Conservation (phyloP, 2,329 filamentous ascomycete species). For the Fusarium neocosmosporiellum region DNA sequence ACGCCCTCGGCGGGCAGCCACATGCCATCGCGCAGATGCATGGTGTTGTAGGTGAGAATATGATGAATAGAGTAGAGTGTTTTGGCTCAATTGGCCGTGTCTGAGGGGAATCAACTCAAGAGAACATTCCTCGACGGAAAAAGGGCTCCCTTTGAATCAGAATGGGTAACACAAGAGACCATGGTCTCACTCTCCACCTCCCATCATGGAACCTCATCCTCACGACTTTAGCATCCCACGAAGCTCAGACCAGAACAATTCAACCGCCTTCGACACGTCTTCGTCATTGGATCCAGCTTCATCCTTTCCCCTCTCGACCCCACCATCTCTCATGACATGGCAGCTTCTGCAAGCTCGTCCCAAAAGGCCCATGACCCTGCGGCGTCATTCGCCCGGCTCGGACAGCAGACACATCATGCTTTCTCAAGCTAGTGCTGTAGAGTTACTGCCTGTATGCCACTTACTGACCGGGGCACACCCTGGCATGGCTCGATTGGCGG, state of each 20-base stretch:
- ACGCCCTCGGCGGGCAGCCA: conserved; percentile 73
- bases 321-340: conserved; percentile 35
- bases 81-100: conserved; percentile 14
- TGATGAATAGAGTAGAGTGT: not conserved
- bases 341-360: conserved; percentile 1
- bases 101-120: not conserved
- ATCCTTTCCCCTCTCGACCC: conserved; percentile 37
- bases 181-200: conserved; percentile 28
- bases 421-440: not conserved
- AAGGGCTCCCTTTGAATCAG: conserved; percentile 14
- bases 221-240: conserved; percentile 3
- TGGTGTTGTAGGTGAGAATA: conserved; percentile 22
- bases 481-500: conserved; percentile 24
- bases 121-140: conserved; percentile 4
- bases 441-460: not conserved
- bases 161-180: not conserved
- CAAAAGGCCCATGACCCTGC: conserved; percentile 15
- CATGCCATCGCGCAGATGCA: conserved; percentile 58
- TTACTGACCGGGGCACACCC: not conserved
- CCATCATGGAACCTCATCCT: conserved; percentile 29
- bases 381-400: conserved; percentile 33
- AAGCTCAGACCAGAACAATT: conserved; percentile 22
- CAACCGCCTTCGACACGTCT: conserved; percentile 23
- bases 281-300: conserved; percentile 3
- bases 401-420: conserved; percentile 10